A percentile compares a stretch with the other conserved stretches of the same genome.
Evolutionary conservation across 805 yeast genomes (phyloP).

Genomic region (Yamadazyma takamatsuzukensis): DNA sequence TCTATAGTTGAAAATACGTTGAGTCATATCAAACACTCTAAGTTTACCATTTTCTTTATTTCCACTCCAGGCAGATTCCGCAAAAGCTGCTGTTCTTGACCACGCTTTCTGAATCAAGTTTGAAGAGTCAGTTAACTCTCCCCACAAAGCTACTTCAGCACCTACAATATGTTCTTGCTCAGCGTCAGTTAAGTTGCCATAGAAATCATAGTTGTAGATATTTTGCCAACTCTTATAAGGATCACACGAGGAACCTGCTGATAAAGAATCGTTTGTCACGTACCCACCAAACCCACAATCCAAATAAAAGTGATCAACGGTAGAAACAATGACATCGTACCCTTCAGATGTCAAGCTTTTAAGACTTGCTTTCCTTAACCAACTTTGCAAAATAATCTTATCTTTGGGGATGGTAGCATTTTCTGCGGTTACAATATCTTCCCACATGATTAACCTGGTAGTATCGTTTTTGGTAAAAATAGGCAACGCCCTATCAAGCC

Average conservation of each 20-base stretch:
- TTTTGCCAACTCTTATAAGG: constrained; percentile 45
- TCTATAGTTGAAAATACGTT: constrained; percentile 35
- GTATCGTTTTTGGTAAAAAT: constrained; percentile 20
- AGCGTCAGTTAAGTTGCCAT: constrained; percentile 23
- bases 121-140: constrained; percentile 33
- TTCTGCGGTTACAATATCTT: constrained; percentile 26
- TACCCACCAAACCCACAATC: constrained; percentile 42
- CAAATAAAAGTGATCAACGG: constrained; percentile 28
- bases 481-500: constrained; percentile 33
- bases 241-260: constrained; percentile 39
- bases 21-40: constrained; percentile 27
- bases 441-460: constrained; percentile 37
- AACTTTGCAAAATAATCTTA: constrained; percentile 29
- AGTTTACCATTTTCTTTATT: constrained; percentile 25
- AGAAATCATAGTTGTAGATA: constrained; percentile 34
- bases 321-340: constrained; percentile 37
- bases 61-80: constrained; percentile 41
- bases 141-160: constrained; percentile 38
- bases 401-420: constrained; percentile 25
- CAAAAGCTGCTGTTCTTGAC: constrained; percentile 42
- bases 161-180: constrained; percentile 32
- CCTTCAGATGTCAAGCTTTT: constrained; percentile 29
- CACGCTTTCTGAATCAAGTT: constrained; percentile 30
- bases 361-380: constrained; percentile 23
- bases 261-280: constrained; percentile 29